Percentiles rank a stretch among this genome's conserved stretches.
These are phyloP conservation scores for Cladosporium colombiae DNA, from an alignment of 2,329 filamentous ascomycete genomes.

Conservation along the genomic window DNA sequence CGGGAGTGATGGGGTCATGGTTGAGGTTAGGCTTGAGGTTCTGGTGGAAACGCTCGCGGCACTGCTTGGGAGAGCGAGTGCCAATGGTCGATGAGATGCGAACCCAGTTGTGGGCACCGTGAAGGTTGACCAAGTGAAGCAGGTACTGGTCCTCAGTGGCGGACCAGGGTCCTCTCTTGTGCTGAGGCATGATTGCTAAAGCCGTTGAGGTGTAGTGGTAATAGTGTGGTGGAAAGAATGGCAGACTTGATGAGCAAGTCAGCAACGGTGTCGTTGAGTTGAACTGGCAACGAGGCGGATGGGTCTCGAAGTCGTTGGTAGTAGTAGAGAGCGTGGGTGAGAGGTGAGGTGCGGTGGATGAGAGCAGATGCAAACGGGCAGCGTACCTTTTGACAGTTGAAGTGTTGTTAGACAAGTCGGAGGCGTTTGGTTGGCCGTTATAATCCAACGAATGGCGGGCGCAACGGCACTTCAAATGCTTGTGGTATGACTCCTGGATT, in stretches of 20 bases:
- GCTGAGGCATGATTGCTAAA: constrained; percentile 47
- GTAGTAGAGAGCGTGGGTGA: constrained; percentile 21
- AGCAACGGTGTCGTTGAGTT: constrained; percentile 23
- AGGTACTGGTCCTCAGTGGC: constrained; percentile 72
- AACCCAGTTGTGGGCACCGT: constrained; percentile 87
- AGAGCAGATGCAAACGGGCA: constrained; percentile 18
- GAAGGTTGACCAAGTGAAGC: constrained; percentile 67
- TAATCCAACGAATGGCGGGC: constrained; percentile 17
- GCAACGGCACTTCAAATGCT: constrained; percentile 19
- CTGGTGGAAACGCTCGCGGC: constrained; percentile 89
- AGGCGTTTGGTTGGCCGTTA: constrained; percentile 20
- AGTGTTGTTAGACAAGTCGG: constrained; percentile 16
- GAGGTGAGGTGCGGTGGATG: constrained; percentile 15
- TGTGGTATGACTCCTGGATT: constrained; percentile 19
- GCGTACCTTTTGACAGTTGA: constrained; percentile 22
- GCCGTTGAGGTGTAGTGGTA: constrained; percentile 15
- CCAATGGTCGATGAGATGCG: constrained; percentile 74
- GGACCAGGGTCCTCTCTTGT: constrained; percentile 81
- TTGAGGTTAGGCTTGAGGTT: constrained; percentile 84
- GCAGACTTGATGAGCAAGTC: constrained; percentile 20
- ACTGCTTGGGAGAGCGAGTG: constrained; percentile 87
- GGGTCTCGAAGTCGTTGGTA: constrained; percentile 37
- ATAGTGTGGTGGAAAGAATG: constrained; percentile 18
- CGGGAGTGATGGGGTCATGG: constrained; percentile 76
- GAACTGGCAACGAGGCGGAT: constrained; percentile 23